Evolutionary conservation across 192 early-diverging fungal species (phyloP).

Genomic region (Coemansia sp.): DNA sequence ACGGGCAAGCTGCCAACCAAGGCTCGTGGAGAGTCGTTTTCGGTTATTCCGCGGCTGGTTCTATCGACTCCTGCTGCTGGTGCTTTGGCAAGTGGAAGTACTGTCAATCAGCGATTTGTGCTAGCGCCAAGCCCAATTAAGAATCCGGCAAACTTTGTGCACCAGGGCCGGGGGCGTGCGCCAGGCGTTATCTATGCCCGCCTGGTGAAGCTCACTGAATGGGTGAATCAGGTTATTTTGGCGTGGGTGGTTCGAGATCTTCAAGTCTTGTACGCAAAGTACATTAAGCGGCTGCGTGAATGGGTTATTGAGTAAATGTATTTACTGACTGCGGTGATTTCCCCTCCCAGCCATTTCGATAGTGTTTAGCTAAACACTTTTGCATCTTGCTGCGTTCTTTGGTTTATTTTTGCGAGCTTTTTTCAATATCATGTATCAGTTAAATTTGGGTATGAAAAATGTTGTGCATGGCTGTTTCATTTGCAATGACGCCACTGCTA

Average conservation of each 20-base stretch:
- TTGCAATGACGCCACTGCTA: not conserved
- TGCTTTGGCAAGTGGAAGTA: not conserved
- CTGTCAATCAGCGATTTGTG: constrained; percentile 28
- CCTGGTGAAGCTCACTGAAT: constrained; percentile 47
- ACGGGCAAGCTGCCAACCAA: constrained; percentile 13
- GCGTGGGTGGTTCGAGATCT: constrained; percentile 56
- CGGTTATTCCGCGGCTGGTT: constrained; percentile 32
- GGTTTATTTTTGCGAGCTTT: not conserved
- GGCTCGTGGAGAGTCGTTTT: constrained; percentile 44
- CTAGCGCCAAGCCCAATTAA: constrained; percentile 50
- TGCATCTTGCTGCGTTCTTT: not conserved
- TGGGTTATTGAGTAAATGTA: constrained; percentile 53
- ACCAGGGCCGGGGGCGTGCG: constrained; percentile 49
- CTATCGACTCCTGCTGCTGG: constrained; percentile 14
- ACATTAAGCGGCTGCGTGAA: constrained; percentile 55
- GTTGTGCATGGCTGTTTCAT: not conserved
- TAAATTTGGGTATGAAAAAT: not conserved
- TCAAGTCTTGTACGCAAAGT: constrained; percentile 55
- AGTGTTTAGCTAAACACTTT: not conserved
- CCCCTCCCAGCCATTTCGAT: not conserved
- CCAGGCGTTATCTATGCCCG: constrained; percentile 52
- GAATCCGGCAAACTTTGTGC: constrained; percentile 42
- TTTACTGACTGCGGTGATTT: not conserved
- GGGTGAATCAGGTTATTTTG: constrained; percentile 50
- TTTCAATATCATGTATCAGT: not conserved